Conservation (phyloP, 495 filamentous ascomycete genomes). For the Neurospora sp. region DNA sequence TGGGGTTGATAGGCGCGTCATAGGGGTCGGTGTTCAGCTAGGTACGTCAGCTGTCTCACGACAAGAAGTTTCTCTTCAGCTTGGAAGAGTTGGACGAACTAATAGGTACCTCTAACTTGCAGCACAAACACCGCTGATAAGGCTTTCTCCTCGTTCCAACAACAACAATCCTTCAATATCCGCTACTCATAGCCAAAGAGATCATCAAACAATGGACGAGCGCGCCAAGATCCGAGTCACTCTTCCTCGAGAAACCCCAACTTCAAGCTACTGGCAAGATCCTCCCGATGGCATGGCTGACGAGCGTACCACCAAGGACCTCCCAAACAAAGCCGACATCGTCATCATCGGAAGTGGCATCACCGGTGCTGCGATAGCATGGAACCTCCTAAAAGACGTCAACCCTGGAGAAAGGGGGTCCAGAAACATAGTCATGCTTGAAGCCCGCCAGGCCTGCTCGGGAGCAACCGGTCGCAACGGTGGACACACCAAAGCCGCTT, state of each 20-base stretch:
- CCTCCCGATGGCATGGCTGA: conserved; percentile 48
- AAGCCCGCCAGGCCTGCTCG: conserved; percentile 45
- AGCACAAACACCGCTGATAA: too few species aligned
- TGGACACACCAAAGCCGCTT: conserved; percentile 55
- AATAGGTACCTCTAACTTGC: not conserved
- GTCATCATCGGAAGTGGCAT: conserved; percentile 66
- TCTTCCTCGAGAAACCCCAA: conserved; percentile 49
- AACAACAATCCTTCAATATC: not conserved
- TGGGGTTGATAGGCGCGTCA: not conserved
- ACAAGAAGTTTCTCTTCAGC: not conserved
- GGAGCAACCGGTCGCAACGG: conserved; percentile 55
- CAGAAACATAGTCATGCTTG: conserved; percentile 43
- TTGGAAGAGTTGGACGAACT: not conserved
- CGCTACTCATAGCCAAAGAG: not conserved
- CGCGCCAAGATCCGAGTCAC: conserved; percentile 35
- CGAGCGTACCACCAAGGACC: conserved; percentile 33
- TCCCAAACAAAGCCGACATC: conserved; percentile 42
- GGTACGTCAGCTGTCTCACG: not conserved
- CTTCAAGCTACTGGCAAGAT: conserved; percentile 62
- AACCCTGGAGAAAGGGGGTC: not conserved
- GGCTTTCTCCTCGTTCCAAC: not conserved
- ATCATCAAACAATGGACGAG: conserved; percentile 28
- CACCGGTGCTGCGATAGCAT: conserved; percentile 52
- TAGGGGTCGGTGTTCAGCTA: not conserved
- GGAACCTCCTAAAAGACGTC: conserved; percentile 38